Base-by-base conservation (phyloP, 768 basidiomycete genomes). In the Epithele typhae region DNA sequence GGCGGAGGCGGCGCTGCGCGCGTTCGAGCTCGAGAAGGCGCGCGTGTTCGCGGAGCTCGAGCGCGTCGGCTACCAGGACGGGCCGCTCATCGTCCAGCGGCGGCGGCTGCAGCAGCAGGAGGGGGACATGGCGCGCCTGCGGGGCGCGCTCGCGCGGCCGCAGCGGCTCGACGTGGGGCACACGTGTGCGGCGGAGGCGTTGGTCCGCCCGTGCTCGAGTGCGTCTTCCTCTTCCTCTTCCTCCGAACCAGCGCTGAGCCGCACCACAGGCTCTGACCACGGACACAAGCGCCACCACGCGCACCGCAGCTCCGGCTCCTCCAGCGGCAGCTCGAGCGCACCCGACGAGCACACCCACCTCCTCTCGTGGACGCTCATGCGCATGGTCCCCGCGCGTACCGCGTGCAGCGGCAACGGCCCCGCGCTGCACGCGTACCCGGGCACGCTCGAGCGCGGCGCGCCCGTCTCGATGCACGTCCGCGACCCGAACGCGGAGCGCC, bases 361-460 rank as follows among this genome's bases (percentile, higher is more conserved):
- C 8, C 53, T 54, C 43, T 54, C 53, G 0, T 54, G 53, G 53
- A 25, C 53, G 24, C 45, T 54, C 37, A 37, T 54, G n/a, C 45
- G 48, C 42, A 50, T 54, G 45, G 21, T 45, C 12, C 37, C 41
- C 53, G 44, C 27, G 37, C 17, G 41, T 25, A 32, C 17, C 18
- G 14, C 27, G 27, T 14, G 8, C 27, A 7, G 8, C 24, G 48
- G 44, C 37, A 54, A 54, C 45, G 45, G 48, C 15, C 15, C 37
- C 21, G 45, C 38, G 37, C 39, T 54, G 33, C 53, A 38, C 41
- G 42, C 48, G 5, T 36, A 40, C 37, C 48, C 53, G 3, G 42
- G 42, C 37, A 40, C 45, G 25, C 53, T 50, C 42, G 45, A 37
- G 46, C 45, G 48, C 34, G 53, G 48, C 27, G 45, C 48, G 6